A percentile compares a stretch with the other conserved stretches of the same genome.
Conservation (phyloP, 768 basidiomycete species). For the Leccinum broughii region DNA sequence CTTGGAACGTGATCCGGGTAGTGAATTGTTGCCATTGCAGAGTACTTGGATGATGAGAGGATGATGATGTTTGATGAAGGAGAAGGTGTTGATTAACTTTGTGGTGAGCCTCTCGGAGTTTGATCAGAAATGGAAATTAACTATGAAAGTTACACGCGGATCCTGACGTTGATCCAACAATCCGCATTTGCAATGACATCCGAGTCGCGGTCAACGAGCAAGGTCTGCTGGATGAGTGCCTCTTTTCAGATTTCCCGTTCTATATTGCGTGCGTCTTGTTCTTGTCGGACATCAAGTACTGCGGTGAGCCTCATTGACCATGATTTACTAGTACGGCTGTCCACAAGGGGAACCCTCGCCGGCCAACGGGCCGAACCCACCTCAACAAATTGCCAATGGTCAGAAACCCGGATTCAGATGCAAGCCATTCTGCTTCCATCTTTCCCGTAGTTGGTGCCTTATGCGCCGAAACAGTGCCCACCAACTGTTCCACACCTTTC, state of each 20-base stretch:
- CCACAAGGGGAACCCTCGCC: slow-evolving; percentile 55
- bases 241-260: background rate
- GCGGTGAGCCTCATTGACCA: background rate
- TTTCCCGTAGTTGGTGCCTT: background rate
- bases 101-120: no score
- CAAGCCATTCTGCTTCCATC: slow-evolving; percentile 35
- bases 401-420: slow-evolving; percentile 52
- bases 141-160: no score
- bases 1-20: no score
- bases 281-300: background rate
- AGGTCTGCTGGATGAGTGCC: background rate
- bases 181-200: background rate
- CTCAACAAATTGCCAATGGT: slow-evolving; percentile 46
- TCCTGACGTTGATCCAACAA: background rate
- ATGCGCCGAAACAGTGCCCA: slow-evolving; percentile 45
- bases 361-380: slow-evolving; percentile 58
- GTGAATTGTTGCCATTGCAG: no score
- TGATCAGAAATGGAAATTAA: no score
- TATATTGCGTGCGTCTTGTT: background rate
- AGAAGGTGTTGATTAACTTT: no score
- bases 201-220: background rate
- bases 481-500: slow-evolving; percentile 76
- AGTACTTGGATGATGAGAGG: no score
- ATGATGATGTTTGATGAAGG: no score
- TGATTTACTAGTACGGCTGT: slow-evolving; percentile 37